Base-by-base conservation (phyloP, 1,284 basidiomycete species). In the Athelia sp. region DNA sequence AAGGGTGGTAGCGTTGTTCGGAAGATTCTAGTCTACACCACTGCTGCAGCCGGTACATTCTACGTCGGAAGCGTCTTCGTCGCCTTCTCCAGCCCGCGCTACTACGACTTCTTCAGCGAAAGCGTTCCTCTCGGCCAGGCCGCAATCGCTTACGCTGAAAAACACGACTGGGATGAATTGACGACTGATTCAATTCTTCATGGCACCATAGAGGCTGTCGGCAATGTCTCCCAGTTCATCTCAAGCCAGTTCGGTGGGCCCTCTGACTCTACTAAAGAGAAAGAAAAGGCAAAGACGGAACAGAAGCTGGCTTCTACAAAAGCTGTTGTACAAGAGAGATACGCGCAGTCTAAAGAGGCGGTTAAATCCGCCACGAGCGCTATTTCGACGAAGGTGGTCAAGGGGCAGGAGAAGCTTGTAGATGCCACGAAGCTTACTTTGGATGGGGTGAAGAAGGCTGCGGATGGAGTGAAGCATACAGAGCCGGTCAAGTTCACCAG, bases 51-150 rank as follows among this genome's bases (percentile, higher is more conserved):
- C n/a, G 77, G 80, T 40, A 79, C 83, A n/a, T 90, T 91, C 71
- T 93, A 93, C 70, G 72, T 84, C 55, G 84, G 83, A 51, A 88
- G 87, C 67, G 75, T 84, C 18, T 88, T 90, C 62, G 71, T 81
- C 53, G 80, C 89, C 19, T 85, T 86, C 73, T 77, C 84, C 59
- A 83, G 79, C 63, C 82, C 83, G 56, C 66, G 73, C 4, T 91
- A 90, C 72, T 82, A 86, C 64, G 84, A 92, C 59, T 76, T 93
- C 62, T 94, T 94, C 73, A 75, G 82, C 53, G 84, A 89, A 60
- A 74, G 81, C 52, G 83, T 93, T 45, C 93, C 92, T 3, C 70
- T 86, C 24, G 94, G 86, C 40, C 79, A 88, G 57, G 62, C 75
- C 19, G 76, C 96, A 62, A 75, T 95, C 34, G 84, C 93, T 53